These are phyloP conservation scores for Penicillium italicum DNA, from an alignment of 2,329 filamentous ascomycete genomes.

Conservation along the genomic window DNA sequence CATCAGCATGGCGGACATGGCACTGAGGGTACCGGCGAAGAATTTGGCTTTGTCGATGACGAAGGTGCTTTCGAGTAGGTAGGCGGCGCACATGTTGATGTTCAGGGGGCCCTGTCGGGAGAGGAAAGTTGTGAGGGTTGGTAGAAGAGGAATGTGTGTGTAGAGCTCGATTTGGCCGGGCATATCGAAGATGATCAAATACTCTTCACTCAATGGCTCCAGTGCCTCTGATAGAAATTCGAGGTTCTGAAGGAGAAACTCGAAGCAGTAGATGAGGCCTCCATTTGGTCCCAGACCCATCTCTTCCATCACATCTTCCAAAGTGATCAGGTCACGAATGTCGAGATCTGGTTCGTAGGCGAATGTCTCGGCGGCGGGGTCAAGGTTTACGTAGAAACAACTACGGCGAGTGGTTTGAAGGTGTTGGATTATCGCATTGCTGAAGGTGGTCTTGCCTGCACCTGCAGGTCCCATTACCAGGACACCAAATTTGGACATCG, in stretches of 20 bases:
- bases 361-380: constrained; percentile 91
- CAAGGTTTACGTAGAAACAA: constrained; percentile 96
- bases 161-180: constrained; percentile 98
- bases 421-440: constrained; percentile 86
- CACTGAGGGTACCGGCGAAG: constrained; percentile 90
- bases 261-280: constrained; percentile 92
- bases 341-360: constrained; percentile 88
- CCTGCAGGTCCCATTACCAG: constrained; percentile 96
- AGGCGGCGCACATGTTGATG: constrained; percentile 87
- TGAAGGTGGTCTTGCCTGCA: constrained; percentile 97
- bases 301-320: constrained; percentile 96
- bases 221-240: constrained; percentile 85
- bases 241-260: constrained; percentile 90
- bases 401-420: constrained; percentile 87
- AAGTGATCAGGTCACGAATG: constrained; percentile 89
- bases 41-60: constrained; percentile 95
- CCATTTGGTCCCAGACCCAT: constrained; percentile 87
- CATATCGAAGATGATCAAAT: constrained; percentile 97
- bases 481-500: constrained; percentile 89
- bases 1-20: constrained; percentile 99
- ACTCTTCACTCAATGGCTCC: constrained; percentile 84
- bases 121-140: constrained; percentile 75
- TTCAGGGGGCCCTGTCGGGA: constrained; percentile 76
- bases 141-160: constrained; percentile 91
- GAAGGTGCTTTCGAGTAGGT: constrained; percentile 93